Evolutionary conservation across 2,329 filamentous ascomycete species (phyloP).

Genomic region (Arthroderma sp.): DNA sequence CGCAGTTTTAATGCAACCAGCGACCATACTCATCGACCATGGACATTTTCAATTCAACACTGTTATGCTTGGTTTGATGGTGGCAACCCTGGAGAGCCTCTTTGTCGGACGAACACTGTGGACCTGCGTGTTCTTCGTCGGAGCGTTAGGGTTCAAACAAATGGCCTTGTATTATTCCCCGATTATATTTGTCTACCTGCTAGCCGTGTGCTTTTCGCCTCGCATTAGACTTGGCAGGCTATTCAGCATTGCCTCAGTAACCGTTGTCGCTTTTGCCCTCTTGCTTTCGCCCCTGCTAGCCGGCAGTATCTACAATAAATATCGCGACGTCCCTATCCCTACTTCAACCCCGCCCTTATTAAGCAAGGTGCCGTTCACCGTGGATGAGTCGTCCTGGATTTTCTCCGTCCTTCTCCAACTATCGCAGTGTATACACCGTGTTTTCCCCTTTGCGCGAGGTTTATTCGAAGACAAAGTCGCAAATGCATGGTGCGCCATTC

Average conservation of each 20-base stretch:
- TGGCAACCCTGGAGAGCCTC: slow-evolving; percentile 80
- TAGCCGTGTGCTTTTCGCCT: slow-evolving; percentile 75
- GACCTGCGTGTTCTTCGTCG: slow-evolving; percentile 87
- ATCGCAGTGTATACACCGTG: slow-evolving; percentile 72
- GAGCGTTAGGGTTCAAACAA: slow-evolving; percentile 92
- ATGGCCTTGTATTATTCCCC: slow-evolving; percentile 98
- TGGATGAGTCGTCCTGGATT: slow-evolving; percentile 54
- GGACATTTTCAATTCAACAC: slow-evolving; percentile 98
- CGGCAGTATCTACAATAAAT: slow-evolving; percentile 56
- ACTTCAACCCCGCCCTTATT: slow-evolving; percentile 50
- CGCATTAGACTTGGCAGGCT: slow-evolving; percentile 55
- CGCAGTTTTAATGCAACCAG: slow-evolving; percentile 84
- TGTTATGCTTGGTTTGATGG: slow-evolving; percentile 86
- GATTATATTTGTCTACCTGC: slow-evolving; percentile 77
- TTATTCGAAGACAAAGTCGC: slow-evolving; percentile 98
- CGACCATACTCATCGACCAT: slow-evolving; percentile 83
- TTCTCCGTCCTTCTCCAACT: slow-evolving; percentile 68
- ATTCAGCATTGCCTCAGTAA: slow-evolving; percentile 60
- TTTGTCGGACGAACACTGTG: slow-evolving; percentile 72
- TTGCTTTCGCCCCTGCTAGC: slow-evolving; percentile 63
- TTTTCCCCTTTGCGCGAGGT: slow-evolving; percentile 91
- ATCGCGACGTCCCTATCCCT: slow-evolving; percentile 49
- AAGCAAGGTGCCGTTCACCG: slow-evolving; percentile 41
- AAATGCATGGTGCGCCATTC: slow-evolving; percentile 92
- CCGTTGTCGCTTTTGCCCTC: slow-evolving; percentile 57